Evolutionary conservation across 768 basidiomycete species (phyloP).

Genomic region (Boletus patriciae): DNA sequence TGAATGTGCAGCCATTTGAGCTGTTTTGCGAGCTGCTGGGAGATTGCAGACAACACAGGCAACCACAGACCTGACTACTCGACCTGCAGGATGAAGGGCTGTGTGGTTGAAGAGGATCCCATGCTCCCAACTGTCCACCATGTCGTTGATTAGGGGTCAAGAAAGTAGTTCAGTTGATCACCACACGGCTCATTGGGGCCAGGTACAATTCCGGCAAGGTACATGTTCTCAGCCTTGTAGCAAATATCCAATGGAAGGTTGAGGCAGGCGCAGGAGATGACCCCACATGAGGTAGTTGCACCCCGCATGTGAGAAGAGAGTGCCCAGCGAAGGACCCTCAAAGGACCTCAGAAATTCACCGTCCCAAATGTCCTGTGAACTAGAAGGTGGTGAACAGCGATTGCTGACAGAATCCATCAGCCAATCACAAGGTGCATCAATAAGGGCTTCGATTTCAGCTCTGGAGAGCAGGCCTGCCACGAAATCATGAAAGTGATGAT

Average conservation of each 20-base stretch:
- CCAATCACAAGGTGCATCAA: neutral
- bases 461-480: neutral
- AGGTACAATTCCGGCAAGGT: conserved; percentile 37
- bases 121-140: conserved; percentile 24
- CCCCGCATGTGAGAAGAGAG: no score
- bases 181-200: conserved; percentile 38
- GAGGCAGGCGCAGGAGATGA: conserved; percentile 9
- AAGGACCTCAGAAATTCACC: no score
- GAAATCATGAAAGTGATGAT: conserved; percentile 8
- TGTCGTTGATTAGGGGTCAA: conserved; percentile 4
- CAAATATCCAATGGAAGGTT: conserved; percentile 38
- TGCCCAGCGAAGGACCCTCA: no score
- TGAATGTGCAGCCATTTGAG: neutral
- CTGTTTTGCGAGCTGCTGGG: neutral
- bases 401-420: conserved; percentile 4
- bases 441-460: neutral
- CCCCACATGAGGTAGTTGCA: neutral
- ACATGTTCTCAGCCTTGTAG: conserved; percentile 42
- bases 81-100: neutral
- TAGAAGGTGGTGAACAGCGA: no score
- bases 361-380: no score
- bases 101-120: neutral
- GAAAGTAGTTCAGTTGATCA: conserved; percentile 1
- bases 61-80: neutral
- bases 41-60: conserved; percentile 5